Percentiles rank a stretch among this genome's conserved stretches.
These are phyloP conservation scores for Rhododendron mucronatum DNA, from an alignment of 148 eudicot species.

Conservation along the genomic window DNA sequence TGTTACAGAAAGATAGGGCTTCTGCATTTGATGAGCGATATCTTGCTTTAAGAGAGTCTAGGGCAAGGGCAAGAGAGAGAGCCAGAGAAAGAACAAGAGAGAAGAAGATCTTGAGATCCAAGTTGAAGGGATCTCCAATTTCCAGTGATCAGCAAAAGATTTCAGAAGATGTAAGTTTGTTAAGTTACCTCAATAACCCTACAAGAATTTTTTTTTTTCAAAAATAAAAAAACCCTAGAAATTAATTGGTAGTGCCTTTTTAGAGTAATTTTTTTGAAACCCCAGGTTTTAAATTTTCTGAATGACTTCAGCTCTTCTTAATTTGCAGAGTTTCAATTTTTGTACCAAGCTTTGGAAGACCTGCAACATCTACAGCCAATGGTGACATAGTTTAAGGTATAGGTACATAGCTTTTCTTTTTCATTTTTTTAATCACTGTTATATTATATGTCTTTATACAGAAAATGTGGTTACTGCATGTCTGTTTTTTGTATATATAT, in stretches of 20 bases:
- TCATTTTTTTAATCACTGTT: neutral
- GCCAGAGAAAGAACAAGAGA: constrained; percentile 55
- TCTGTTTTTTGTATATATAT: no score
- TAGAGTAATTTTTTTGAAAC: neutral
- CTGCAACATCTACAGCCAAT: neutral
- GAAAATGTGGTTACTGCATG: neutral
- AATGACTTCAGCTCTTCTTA: neutral
- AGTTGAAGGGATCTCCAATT: neutral
- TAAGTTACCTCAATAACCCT: neutral
- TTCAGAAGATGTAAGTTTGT: neutral
- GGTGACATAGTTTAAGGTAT: neutral
- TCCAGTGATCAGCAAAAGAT: neutral
- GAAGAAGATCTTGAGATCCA: constrained; percentile 18
- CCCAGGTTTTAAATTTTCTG: neutral
- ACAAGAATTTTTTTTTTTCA: neutral
- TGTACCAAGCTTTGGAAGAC: constrained; percentile 3
- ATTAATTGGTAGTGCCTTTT: neutral
- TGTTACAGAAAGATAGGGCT: neutral
- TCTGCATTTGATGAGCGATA: neutral
- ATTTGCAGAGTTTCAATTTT: constrained; percentile 6
- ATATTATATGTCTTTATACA: neutral
- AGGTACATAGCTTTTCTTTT: neutral
- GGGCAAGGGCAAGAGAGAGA: constrained; percentile 59
- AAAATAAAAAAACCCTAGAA: neutral
- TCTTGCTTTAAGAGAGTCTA: constrained; percentile 29